These are phyloP conservation scores for Penicillium alfredii DNA, from an alignment of 495 filamentous ascomycete species.

Conservation along the genomic window DNA sequence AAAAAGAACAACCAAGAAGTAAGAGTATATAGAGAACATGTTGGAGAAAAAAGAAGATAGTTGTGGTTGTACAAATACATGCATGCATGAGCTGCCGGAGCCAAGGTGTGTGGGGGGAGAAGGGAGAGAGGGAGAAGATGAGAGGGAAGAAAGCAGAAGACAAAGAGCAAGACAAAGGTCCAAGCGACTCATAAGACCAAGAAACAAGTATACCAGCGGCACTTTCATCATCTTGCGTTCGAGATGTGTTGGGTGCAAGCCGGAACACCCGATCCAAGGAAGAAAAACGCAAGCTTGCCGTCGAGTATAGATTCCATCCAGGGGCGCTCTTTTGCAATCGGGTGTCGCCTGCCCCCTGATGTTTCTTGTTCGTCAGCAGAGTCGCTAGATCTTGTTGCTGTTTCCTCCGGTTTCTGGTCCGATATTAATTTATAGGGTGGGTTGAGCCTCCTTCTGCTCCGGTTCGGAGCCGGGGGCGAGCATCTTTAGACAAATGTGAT, in stretches of 20 bases:
- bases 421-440: conserved; percentile 37
- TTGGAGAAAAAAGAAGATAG: conserved; percentile 21
- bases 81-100: conserved; percentile 39
- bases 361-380: conserved; percentile 2
- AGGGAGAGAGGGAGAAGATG: conserved; percentile 7
- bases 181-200: too few relatives aligned
- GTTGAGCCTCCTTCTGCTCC: conserved; percentile 34
- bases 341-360: too few relatives aligned
- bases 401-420: conserved; percentile 15
- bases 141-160: background rate
- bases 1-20: conserved; percentile 16
- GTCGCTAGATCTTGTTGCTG: conserved; percentile 5
- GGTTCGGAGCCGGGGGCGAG: conserved; percentile 38
- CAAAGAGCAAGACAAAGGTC: background rate
- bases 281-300: too few relatives aligned
- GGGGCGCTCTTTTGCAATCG: too few relatives aligned
- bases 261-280: too few relatives aligned
- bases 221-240: too few relatives aligned
- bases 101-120: conserved; percentile 22
- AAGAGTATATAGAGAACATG: conserved; percentile 17
- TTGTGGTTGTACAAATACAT: conserved; percentile 42
- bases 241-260: too few relatives aligned
- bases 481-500: conserved; percentile 29
- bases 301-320: too few relatives aligned
- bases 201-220: too few relatives aligned